Percentiles rank a stretch among this genome's conserved stretches.
These are phyloP conservation scores for Thelonectria discophora DNA, from an alignment of 2,329 filamentous ascomycete species.

Conservation along the genomic window DNA sequence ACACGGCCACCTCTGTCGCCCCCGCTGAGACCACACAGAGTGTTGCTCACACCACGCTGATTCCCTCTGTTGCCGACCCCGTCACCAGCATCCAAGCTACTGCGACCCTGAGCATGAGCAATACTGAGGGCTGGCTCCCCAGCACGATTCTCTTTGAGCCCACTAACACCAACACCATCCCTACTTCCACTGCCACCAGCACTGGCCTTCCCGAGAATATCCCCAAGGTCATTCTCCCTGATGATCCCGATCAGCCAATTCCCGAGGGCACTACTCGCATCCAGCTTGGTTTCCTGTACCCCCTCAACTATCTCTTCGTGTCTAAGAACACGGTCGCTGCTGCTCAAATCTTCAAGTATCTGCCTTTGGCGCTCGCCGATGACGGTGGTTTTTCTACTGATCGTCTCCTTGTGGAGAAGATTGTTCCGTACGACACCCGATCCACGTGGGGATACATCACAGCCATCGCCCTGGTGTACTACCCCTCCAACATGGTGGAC, in stretches of 20 bases:
- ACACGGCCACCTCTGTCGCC: conserved; percentile 1
- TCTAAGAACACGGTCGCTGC: conserved; percentile 75
- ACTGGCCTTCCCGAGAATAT: conserved; percentile 71
- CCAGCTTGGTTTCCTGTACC: conserved; percentile 84
- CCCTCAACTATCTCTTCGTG: conserved; percentile 86
- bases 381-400: conserved; percentile 64
- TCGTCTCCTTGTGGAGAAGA: conserved; percentile 72
- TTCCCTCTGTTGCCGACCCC: conserved; percentile 33
- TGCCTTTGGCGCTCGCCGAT: conserved; percentile 76
- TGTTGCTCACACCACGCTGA: conserved; percentile 32
- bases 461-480: conserved; percentile 74
- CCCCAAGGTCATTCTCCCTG: conserved; percentile 79
- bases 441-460: conserved; percentile 78
- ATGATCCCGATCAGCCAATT: conserved; percentile 58
- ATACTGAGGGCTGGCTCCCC: conserved; percentile 61
- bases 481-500: conserved; percentile 75
- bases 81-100: conserved; percentile 54
- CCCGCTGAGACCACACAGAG: conserved; percentile 18
- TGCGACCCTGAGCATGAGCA: conserved; percentile 54
- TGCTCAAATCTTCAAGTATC: conserved; percentile 82
- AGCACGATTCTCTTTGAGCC: conserved; percentile 68
- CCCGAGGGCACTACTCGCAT: conserved; percentile 76
- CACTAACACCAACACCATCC: conserved; percentile 43
- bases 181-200: conserved; percentile 49
- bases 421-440: conserved; percentile 80